Conservation (phyloP, 345 rosid genomes). For the Hibiscus trionum region DNA sequence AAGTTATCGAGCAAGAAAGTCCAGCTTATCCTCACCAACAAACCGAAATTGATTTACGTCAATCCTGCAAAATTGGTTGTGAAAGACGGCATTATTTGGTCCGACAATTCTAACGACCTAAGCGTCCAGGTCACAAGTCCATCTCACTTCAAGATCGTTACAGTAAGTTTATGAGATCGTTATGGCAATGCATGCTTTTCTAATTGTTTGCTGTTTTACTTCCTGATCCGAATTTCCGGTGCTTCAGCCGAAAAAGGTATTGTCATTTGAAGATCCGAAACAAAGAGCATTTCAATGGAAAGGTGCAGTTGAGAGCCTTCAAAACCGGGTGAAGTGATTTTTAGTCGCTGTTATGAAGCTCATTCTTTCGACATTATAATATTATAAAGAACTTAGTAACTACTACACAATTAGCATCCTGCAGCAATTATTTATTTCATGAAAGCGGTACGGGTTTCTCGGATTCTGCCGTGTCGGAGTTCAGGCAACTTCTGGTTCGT, state of each 20-base stretch:
- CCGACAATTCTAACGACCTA: slow-evolving; percentile 81
- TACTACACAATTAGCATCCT: background rate
- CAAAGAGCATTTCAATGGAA: background rate
- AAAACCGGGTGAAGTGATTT: background rate
- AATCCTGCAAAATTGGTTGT: slow-evolving; percentile 74
- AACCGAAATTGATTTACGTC: slow-evolving; percentile 74
- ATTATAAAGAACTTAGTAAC: too few species aligned
- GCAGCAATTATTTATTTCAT: background rate
- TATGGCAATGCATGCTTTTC: background rate
- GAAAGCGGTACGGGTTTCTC: background rate
- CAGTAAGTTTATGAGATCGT: slow-evolving; percentile 37
- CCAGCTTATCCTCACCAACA: slow-evolving; percentile 39
- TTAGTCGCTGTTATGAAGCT: too few species aligned
- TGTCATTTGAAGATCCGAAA: background rate
- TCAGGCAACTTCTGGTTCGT: background rate
- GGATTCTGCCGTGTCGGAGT: background rate
- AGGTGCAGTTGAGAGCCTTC: background rate
- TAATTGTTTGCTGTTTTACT: background rate
- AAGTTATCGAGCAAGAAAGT: slow-evolving; percentile 92
- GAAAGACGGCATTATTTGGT: slow-evolving; percentile 82
- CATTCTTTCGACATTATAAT: too few species aligned
- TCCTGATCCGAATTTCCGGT: background rate
- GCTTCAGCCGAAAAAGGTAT: background rate
- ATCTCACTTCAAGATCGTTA: slow-evolving; percentile 72
- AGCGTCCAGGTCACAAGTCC: slow-evolving; percentile 66